Base-by-base conservation (phyloP, 2,329 filamentous ascomycete species). In the Fusarium phyllophilum region DNA sequence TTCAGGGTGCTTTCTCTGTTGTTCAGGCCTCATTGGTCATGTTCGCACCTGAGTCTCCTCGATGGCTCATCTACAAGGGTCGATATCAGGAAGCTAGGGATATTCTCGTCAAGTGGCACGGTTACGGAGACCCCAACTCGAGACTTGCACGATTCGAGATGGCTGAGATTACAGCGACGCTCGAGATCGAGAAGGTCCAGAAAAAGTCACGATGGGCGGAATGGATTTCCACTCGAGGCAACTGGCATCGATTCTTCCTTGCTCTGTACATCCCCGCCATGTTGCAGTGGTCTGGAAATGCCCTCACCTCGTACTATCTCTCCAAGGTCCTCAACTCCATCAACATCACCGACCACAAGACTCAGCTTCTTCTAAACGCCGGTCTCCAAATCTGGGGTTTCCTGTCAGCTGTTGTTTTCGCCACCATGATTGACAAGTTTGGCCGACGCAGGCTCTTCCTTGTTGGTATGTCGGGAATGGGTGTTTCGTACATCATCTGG, bases 401-500 rank as follows among this genome's bases (percentile, higher is more conserved):
- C 26, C 58, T 68, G 4, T 79, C 81, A 0, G 82, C 84, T 8
- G 64, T 80, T 0, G 62, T 66, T 8, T 82, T 79, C 6, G 83
- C 84, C 0, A 79, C 82, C 4, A 73, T 85, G 1, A 80, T 85
- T 11, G 84, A 86, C 42, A 80, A 77, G 39, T 79, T 84, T 2
- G 85, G 84, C 31, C 79, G 85, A 6, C 80, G 85, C 4, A 78
- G 79, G 8, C 80, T 86, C n/a, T 84, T 84, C 70, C 74, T 84
- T 8, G 72, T 78, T 66, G 79, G 78, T 49, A 77, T 80, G 62
- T 41, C 79, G 10, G 82, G 81, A 8, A 84, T 84, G 82, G 73
- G 82, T 0, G 26, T 77, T 5, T 80, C 78, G 1, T 83, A 81
- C 34, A 74, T 83, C 34, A 76, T 83, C 26, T 82, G 81, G 83